Percentiles rank a stretch among this genome's conserved stretches.
These are phyloP conservation scores for Thermoascus crustaceus DNA, from an alignment of 2,329 filamentous ascomycete genomes.

Conservation along the genomic window DNA sequence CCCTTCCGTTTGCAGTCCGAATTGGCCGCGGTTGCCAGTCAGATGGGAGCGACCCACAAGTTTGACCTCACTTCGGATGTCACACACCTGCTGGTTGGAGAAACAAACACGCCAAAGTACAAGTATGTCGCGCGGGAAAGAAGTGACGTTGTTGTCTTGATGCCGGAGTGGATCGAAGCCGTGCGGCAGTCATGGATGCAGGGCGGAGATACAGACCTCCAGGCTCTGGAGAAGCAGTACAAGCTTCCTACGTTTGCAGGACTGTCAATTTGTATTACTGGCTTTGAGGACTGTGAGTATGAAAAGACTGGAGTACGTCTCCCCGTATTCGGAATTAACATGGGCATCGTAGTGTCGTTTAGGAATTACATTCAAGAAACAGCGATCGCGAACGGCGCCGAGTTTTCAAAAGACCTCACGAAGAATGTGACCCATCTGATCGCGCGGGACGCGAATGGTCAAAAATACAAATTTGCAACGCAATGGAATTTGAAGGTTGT, in stretches of 20 bases:
- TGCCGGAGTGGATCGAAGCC: conserved; percentile 74
- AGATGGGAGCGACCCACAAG: conserved; percentile 82
- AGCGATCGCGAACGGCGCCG: conserved; percentile 64
- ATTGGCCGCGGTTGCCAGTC: conserved; percentile 45
- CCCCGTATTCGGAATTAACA: conserved; percentile 7
- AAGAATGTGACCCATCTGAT: conserved; percentile 82
- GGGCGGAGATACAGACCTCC: conserved; percentile 66
- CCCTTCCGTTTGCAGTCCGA: conserved; percentile 24
- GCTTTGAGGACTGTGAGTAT: conserved; percentile 56
- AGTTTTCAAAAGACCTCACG: conserved; percentile 80
- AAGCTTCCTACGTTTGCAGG: conserved; percentile 39
- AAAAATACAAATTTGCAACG: conserved; percentile 84
- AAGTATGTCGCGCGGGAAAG: conserved; percentile 86
- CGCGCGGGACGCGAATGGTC: conserved; percentile 66
- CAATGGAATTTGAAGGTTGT: conserved; percentile 76
- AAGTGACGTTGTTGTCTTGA: conserved; percentile 75
- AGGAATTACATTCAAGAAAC: conserved; percentile 62
- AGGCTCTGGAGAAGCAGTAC: conserved; percentile 55
- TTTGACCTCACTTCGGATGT: conserved; percentile 93
- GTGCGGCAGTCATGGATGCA: conserved; percentile 72
- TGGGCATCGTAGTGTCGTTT: conserved; percentile 45
- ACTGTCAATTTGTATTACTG: conserved; percentile 60
- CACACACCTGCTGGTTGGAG: conserved; percentile 87
- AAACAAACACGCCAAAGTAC: conserved; percentile 86
- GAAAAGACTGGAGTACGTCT: too few relatives aligned